These are phyloP conservation scores for Boletellus ananas DNA, from an alignment of 768 basidiomycete species.

Conservation along the genomic window DNA sequence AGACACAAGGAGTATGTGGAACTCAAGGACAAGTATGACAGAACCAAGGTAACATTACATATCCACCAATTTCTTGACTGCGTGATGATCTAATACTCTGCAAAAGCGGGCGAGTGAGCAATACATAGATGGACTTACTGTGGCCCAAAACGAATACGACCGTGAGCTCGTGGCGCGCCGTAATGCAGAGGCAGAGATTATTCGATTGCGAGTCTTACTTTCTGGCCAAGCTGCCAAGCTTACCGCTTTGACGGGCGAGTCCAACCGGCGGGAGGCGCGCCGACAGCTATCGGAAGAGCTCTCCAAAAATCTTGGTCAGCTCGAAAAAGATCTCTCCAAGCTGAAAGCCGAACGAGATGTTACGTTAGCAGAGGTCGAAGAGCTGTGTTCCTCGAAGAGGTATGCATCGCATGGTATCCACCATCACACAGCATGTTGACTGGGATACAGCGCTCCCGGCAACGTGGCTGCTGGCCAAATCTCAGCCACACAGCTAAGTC, in stretches of 20 bases:
- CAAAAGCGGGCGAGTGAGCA: conserved; percentile 83
- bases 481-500: conserved; percentile 44
- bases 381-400: conserved; percentile 74
- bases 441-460: conserved; percentile 22
- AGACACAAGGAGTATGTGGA: conserved; percentile 56
- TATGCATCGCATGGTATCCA: conserved; percentile 31
- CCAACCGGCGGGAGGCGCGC: conserved; percentile 71
- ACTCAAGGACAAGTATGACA: conserved; percentile 76
- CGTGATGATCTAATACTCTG: conserved; percentile 1
- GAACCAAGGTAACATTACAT: conserved; percentile 63
- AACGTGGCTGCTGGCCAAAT: conserved; percentile 31
- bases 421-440: conserved; percentile 22
- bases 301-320: conserved; percentile 63
- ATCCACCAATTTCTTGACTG: background rate
- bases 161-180: conserved; percentile 82
- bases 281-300: conserved; percentile 79
- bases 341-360: conserved; percentile 89
- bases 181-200: conserved; percentile 91
- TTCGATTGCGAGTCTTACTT: conserved; percentile 75
- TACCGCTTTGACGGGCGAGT: conserved; percentile 80
- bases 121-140: conserved; percentile 87
- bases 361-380: conserved; percentile 89
- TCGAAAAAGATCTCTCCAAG: conserved; percentile 85
- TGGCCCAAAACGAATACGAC: conserved; percentile 94
- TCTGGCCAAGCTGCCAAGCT: conserved; percentile 88